Conservation (phyloP, 1,139 yeast genomes). For the Saccharomyces pastorianus region DNA sequence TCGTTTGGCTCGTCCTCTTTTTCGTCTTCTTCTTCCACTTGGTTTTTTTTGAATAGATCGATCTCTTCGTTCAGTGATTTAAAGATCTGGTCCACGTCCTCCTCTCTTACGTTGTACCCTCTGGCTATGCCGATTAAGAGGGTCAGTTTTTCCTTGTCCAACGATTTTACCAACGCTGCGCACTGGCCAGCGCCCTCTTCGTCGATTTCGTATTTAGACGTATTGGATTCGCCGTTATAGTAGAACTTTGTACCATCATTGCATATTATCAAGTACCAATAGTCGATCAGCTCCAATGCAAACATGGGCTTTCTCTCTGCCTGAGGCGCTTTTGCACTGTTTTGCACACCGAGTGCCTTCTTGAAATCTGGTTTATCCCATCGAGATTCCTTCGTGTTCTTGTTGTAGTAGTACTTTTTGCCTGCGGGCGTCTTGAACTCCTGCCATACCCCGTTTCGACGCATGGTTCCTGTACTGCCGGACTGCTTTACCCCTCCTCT, state of each 20-base stretch:
- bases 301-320: conserved; percentile 10
- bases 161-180: conserved; percentile 22
- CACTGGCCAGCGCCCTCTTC: conserved; percentile 28
- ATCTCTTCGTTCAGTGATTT: conserved; percentile 17
- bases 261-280: conserved; percentile 40
- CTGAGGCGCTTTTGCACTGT: conserved; percentile 1
- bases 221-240: conserved; percentile 24
- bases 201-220: neutral
- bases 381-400: conserved; percentile 58
- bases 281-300: conserved; percentile 17
- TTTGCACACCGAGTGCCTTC: neutral
- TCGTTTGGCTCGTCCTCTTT: neutral
- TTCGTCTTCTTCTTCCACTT: conserved; percentile 5
- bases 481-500: neutral
- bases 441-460: conserved; percentile 44
- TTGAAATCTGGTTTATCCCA: conserved; percentile 67
- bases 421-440: conserved; percentile 60
- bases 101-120: conserved; percentile 30
- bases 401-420: conserved; percentile 61
- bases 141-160: conserved; percentile 35
- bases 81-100: conserved; percentile 17
- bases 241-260: conserved; percentile 41
- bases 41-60: conserved; percentile 3
- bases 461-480: neutral
- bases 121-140: conserved; percentile 40